A percentile compares a stretch with the other conserved stretches of the same genome.
These are phyloP conservation scores for Camellia oleifera DNA, from an alignment of 179 eudicot species.

Conservation along the genomic window DNA sequence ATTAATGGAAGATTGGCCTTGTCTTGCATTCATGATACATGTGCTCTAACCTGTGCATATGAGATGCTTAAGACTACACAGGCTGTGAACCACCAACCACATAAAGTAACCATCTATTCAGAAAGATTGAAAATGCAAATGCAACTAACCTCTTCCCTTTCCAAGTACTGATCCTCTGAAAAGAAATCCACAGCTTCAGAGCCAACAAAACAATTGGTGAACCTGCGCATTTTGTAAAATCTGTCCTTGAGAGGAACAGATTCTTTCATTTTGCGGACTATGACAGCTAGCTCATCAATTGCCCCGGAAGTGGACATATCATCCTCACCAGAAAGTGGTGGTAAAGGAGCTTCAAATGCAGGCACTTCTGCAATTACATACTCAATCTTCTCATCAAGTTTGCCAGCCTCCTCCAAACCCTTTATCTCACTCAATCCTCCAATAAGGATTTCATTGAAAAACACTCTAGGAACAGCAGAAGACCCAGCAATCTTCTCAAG, in stretches of 20 bases:
- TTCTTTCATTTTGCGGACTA: constrained; percentile 42
- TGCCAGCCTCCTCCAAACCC: constrained; percentile 37
- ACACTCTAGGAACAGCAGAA: constrained; percentile 45
- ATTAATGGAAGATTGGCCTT: background rate
- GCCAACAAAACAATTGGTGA: constrained; percentile 44
- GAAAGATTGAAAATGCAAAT: background rate
- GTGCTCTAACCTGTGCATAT: no score
- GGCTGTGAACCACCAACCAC: background rate
- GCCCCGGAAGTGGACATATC: constrained; percentile 37
- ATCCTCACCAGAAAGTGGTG: constrained; percentile 59
- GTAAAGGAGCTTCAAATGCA: constrained; percentile 48
- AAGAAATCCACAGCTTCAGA: constrained; percentile 58
- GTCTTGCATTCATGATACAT: background rate
- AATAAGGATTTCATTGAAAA: constrained; percentile 44
- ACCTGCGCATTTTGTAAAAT: constrained; percentile 46
- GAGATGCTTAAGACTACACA: background rate
- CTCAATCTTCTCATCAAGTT: constrained; percentile 47
- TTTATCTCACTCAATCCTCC: constrained; percentile 45
- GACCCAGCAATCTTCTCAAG: constrained; percentile 45
- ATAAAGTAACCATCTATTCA: background rate
- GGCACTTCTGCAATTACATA: constrained; percentile 38
- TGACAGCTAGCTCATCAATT: constrained; percentile 49
- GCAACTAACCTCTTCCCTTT: constrained; percentile 41
- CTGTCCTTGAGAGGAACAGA: constrained; percentile 38
- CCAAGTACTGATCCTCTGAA: constrained; percentile 57